phyloP scores from a whole-genome alignment of 1,284 basidiomycete genomes.

The Cutaneotrichosporon dermatis region DNA sequence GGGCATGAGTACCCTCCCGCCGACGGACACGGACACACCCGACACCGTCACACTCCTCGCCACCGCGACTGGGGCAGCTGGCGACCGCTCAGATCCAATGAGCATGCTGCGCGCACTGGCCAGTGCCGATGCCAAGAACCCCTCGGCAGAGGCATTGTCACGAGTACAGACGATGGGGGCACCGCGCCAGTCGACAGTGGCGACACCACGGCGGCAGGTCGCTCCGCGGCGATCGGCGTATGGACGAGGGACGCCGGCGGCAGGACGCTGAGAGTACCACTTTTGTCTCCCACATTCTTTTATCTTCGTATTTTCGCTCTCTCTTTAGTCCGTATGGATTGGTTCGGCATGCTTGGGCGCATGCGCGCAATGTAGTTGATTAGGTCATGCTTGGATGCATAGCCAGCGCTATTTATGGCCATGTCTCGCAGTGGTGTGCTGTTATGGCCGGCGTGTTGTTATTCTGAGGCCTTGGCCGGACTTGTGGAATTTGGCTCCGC shows the following conservation, averaged over 20 bases:
- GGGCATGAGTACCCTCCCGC: slow-evolving; percentile 15
- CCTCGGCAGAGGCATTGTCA: slow-evolving; percentile 1
- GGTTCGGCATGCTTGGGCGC: background rate
- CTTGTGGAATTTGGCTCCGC: too few relatives aligned
- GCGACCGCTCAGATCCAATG: slow-evolving; percentile 34
- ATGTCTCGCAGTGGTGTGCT: too few relatives aligned
- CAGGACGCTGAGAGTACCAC: background rate
- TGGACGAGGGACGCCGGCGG: slow-evolving; percentile 11
- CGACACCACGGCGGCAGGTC: slow-evolving; percentile 7
- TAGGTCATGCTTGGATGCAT: too few relatives aligned
- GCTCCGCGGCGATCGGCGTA: slow-evolving; percentile 9
- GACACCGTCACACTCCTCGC: slow-evolving; percentile 30
- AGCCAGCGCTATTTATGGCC: too few relatives aligned
- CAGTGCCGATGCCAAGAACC: slow-evolving; percentile 28
- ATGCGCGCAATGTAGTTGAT: too few relatives aligned
- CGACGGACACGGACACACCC: slow-evolving; percentile 26
- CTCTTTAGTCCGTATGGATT: slow-evolving; percentile 4
- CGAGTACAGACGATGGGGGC: slow-evolving; percentile 3
- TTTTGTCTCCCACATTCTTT: background rate
- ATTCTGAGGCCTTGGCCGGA: too few relatives aligned
- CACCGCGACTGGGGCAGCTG: slow-evolving; percentile 9
- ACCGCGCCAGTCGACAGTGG: background rate
- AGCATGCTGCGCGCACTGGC: slow-evolving; percentile 42
- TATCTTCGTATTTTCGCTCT: background rate
- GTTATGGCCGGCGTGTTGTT: too few relatives aligned